Percentiles rank a stretch among this genome's conserved stretches.
Evolutionary conservation across 495 filamentous ascomycete genomes (phyloP).

Genomic region (Annulohypoxylon bovei): DNA sequence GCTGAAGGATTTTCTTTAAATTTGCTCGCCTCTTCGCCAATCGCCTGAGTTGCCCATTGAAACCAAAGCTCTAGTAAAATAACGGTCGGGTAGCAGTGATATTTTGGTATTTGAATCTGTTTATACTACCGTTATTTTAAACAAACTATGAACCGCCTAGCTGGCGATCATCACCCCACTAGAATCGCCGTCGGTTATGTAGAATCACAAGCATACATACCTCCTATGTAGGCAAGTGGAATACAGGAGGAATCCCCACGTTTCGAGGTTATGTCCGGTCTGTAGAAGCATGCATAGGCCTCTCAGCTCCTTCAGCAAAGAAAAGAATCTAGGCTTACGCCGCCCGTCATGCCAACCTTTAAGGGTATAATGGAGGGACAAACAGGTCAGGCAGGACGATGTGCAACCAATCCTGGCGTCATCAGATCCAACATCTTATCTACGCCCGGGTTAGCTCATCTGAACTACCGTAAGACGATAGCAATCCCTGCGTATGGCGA

Average conservation of each 20-base stretch:
- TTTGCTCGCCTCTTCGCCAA: slow-evolving; percentile 23
- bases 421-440: slow-evolving; percentile 37
- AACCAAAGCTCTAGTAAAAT: slow-evolving; percentile 7
- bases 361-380: slow-evolving; percentile 1
- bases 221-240: neutral
- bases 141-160: slow-evolving; percentile 6
- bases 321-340: slow-evolving; percentile 7
- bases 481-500: slow-evolving; percentile 21
- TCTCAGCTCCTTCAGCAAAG: slow-evolving; percentile 1
- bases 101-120: neutral
- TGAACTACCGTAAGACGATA: slow-evolving; percentile 30
- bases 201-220: slow-evolving; percentile 12
- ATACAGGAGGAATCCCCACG: slow-evolving; percentile 1
- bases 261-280: slow-evolving; percentile 12
- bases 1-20: slow-evolving; percentile 29
- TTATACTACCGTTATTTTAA: slow-evolving; percentile 22
- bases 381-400: slow-evolving; percentile 21
- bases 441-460: slow-evolving; percentile 14
- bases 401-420: slow-evolving; percentile 28
- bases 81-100: neutral
- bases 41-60: slow-evolving; percentile 16
- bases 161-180: slow-evolving; percentile 27
- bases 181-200: slow-evolving; percentile 14
- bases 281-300: neutral
- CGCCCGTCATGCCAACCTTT: neutral